Percentiles rank a stretch among this genome's conserved stretches.
These are phyloP conservation scores for Dictyostelium purpureum DNA, from an alignment of 78 protist species.

Conservation along the genomic window DNA sequence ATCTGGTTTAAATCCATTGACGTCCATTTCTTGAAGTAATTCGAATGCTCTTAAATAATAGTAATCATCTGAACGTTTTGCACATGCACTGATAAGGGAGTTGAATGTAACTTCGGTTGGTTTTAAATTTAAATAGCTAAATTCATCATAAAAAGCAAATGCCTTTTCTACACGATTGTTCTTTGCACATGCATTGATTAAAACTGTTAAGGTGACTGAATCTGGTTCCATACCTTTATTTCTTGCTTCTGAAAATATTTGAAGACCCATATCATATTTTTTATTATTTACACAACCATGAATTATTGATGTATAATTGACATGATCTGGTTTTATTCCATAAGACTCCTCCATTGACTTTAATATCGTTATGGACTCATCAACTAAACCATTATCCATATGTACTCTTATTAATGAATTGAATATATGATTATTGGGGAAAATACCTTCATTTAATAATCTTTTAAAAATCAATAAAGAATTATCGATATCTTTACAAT, in stretches of 20 bases:
- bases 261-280: background rate
- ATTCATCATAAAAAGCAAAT: conserved; percentile 54
- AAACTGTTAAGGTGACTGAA: conserved; percentile 31
- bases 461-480: conserved; percentile 13
- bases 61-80: conserved; percentile 58
- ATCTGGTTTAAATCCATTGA: conserved; percentile 29
- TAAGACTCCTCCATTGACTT: conserved; percentile 22
- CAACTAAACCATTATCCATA: background rate
- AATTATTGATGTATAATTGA: conserved; percentile 39
- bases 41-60: conserved; percentile 62
- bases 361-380: conserved; percentile 27
- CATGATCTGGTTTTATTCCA: conserved; percentile 46
- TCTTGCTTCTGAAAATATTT: conserved; percentile 53
- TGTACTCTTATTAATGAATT: conserved; percentile 11
- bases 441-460: background rate
- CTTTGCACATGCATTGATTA: conserved; percentile 74
- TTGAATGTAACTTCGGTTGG: conserved; percentile 66
- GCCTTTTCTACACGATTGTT: conserved; percentile 59
- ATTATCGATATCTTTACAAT: conserved; percentile 32
- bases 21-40: conserved; percentile 43
- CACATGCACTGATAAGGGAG: conserved; percentile 52
- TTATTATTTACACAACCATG: conserved; percentile 23
- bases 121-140: conserved; percentile 47
- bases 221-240: conserved; percentile 71
- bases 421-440: conserved; percentile 17